These are phyloP conservation scores for Cetradonia linearis DNA, from an alignment of 495 filamentous ascomycete species.

Conservation along the genomic window DNA sequence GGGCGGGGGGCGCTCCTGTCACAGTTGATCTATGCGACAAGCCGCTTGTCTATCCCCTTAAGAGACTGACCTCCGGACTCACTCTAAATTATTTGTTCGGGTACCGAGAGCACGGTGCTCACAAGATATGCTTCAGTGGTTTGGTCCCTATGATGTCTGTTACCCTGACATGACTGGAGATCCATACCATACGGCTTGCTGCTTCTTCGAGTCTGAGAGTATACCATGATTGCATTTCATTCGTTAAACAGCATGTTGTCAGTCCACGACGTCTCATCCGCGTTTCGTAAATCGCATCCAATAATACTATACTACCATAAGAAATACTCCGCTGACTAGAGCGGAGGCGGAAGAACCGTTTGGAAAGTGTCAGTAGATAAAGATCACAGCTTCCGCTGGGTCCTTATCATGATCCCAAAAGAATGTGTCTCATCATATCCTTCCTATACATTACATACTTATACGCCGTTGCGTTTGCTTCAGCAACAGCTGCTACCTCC, in stretches of 20 bases:
- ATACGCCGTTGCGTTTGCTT: background rate
- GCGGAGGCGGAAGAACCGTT: background rate
- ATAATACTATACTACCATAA: background rate
- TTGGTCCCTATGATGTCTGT: background rate
- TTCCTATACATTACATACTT: background rate
- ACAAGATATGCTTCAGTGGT: background rate
- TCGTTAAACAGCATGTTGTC: background rate
- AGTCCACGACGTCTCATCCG: background rate
- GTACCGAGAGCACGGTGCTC: background rate
- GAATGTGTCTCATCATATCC: background rate
- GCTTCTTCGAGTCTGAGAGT: background rate
- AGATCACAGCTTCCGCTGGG: background rate
- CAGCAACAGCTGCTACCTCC: background rate
- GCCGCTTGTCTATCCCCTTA: background rate
- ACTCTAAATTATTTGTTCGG: background rate
- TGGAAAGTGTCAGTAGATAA: background rate
- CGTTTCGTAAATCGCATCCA: background rate
- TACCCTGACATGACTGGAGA: background rate
- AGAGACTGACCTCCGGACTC: background rate
- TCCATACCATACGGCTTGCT: background rate
- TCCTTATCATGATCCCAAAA: background rate
- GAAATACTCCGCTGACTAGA: no score
- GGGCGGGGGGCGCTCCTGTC: background rate
- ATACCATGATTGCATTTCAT: background rate
- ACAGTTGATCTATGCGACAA: background rate